A percentile compares a stretch with the other conserved stretches of the same genome.
Conservation (phyloP, 768 basidiomycete species). For the Agrocybe chaxingu region DNA sequence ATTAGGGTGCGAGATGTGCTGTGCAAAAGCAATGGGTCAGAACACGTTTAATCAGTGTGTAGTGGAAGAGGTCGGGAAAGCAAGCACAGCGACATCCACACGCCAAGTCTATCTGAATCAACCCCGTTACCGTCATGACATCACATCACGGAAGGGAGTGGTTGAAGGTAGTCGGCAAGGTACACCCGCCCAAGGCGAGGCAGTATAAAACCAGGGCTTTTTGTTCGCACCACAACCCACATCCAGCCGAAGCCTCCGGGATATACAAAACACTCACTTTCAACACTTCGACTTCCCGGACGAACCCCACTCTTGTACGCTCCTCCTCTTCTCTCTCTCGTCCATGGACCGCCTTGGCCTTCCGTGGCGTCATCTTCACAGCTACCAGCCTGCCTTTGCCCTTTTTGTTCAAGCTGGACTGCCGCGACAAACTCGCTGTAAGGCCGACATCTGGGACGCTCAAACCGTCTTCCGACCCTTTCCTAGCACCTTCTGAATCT, state of each 20-base stretch:
- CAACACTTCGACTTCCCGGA: constrained; percentile 83
- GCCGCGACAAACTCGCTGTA: constrained; percentile 9
- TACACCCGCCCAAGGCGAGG: not conserved
- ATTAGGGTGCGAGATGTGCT: constrained; percentile 81
- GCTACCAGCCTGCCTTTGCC: constrained; percentile 32
- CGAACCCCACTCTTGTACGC: constrained; percentile 72
- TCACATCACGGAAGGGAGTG: too few species aligned
- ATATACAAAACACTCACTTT: constrained; percentile 43
- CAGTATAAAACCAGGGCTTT: not conserved
- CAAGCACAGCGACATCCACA: not conserved
- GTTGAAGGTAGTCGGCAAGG: too few species aligned
- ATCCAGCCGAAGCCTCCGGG: not conserved
- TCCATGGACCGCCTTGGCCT: constrained; percentile 17
- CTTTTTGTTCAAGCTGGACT: constrained; percentile 10
- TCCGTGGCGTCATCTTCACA: constrained; percentile 45
- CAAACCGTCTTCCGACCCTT: not conserved
- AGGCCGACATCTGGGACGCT: constrained; percentile 10
- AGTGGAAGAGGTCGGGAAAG: not conserved
- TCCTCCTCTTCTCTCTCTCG: constrained; percentile 48
- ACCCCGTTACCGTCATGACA: too few species aligned
- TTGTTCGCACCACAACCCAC: not conserved
- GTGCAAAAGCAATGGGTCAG: constrained; percentile 9
- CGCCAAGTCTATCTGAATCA: too few species aligned
- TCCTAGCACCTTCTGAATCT: not conserved
- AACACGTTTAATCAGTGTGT: not conserved